Evolutionary conservation across 225 moss, liverwort and hornwort genomes (phyloP), one percentile per base, ranked within the genome.

Genomic region (Sphagnum tenellum): DNA sequence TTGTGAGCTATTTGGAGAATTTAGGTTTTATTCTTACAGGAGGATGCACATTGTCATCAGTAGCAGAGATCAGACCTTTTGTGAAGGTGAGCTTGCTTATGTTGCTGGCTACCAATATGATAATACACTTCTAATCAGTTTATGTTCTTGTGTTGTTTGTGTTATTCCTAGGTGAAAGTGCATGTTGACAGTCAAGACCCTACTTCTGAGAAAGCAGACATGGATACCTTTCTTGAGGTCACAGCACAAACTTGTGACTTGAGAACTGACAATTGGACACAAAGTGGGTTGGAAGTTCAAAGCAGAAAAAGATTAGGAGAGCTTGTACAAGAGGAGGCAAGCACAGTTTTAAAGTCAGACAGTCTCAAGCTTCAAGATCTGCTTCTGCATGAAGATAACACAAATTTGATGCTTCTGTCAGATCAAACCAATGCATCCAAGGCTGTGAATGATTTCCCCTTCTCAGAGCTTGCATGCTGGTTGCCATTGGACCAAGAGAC

Each of bases 331-430:
- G 66, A 75, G 55, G 70, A 76, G 29, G 29, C 29, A 46, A 62
- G 70, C 56, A 64, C 70, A 58, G 70, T 80, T 9, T 70, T 70
- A 29, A 76, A 76, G 29, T 29, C 29, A 61, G 80, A 76, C 4
- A 76, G 64, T 50, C 64, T 76, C 57, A 71, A 65, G 14, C 76
- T 80, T 3, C 76, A 76, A 53, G 76, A 80, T 54, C 70, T 80
- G 80, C 76, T 73, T 49, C 53, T 80, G 44, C 73, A 68, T 51
- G 80, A 80, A 67, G 73, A 73, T 64, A 80, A 80, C 44, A 29
- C 29, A 29, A 29, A 29, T 29, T 72, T 73, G 44, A 73, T 76
- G 76, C 67, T 76, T 12, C 70, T 66, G 29, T 80, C 71, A 8
- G 76, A 80, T 60, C 70, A 60, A 12, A 79, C 72, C 44, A 45